Percentiles rank a stretch among this genome's conserved stretches.
phyloP scores from a whole-genome alignment of 2,329 filamentous ascomycete genomes.

The Didymella pomorum region DNA sequence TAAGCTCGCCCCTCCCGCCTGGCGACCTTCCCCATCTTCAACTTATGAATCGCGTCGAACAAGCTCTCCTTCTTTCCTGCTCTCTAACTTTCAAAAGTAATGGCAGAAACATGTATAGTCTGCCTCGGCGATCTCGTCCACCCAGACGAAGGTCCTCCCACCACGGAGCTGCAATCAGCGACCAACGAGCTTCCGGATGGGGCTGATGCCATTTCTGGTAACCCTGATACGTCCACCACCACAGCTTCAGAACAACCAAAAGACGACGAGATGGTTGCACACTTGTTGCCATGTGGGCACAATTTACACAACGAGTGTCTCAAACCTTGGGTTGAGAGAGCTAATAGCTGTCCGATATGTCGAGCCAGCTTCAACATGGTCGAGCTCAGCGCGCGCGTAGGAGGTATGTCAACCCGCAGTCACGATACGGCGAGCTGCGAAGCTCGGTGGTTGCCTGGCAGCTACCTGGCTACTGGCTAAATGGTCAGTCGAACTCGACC shows the following conservation, averaged over 20 bases:
- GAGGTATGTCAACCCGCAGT: constrained; percentile 66
- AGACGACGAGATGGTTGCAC: constrained; percentile 65
- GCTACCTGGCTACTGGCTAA: constrained; percentile 34
- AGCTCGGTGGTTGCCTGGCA: constrained; percentile 31
- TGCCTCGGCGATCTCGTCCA: constrained; percentile 74
- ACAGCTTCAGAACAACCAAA: constrained; percentile 42
- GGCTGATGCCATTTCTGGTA: constrained; percentile 36
- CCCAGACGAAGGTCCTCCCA: constrained; percentile 57
- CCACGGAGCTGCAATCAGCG: constrained; percentile 37
- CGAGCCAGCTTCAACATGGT: constrained; percentile 90
- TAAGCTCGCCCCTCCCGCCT: constrained; percentile 40
- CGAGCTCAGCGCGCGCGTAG: constrained; percentile 78
- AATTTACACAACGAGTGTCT: constrained; percentile 92
- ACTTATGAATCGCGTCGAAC: constrained; percentile 48
- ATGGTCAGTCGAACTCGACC: constrained; percentile 43
- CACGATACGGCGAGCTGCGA: constrained; percentile 26
- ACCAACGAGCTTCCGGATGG: constrained; percentile 39
- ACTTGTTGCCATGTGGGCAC: constrained; percentile 81
- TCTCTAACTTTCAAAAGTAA: constrained; percentile 44
- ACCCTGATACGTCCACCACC: constrained; percentile 25
- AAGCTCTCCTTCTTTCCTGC: constrained; percentile 30
- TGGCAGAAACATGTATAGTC: constrained; percentile 75
- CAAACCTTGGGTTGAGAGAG: constrained; percentile 92
- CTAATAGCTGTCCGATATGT: constrained; percentile 98
- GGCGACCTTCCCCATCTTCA: constrained; percentile 41